These are phyloP conservation scores for Rhododendron molle DNA, from an alignment of 148 eudicot species.

Conservation along the genomic window DNA sequence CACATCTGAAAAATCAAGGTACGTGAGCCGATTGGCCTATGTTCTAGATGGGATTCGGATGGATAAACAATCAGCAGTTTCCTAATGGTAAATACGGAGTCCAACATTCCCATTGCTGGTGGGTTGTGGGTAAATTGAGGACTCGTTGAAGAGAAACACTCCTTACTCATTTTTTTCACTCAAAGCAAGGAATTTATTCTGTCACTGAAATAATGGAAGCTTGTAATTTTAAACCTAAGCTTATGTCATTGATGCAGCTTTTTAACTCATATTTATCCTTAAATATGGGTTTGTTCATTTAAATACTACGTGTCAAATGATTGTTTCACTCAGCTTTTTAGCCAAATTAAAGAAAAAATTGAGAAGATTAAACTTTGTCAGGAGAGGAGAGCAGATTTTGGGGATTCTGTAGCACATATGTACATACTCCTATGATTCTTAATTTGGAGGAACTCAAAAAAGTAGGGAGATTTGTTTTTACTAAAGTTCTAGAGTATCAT, in stretches of 20 bases:
- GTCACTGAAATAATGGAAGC: neutral
- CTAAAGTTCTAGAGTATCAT: neutral
- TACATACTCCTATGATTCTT: neutral
- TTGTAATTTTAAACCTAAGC: neutral
- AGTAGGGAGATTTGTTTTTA: neutral
- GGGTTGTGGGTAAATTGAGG: neutral
- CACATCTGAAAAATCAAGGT: neutral
- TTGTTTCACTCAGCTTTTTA: neutral
- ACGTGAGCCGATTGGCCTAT: neutral
- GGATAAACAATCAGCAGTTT: neutral
- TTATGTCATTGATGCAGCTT: neutral
- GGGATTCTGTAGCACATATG: neutral
- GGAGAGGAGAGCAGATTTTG: neutral
- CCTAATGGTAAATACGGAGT: neutral
- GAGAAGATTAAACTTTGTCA: neutral
- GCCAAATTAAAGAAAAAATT: neutral
- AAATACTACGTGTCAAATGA: neutral
- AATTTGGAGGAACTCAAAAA: neutral
- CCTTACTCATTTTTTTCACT: neutral
- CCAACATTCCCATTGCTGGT: neutral
- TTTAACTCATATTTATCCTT: neutral
- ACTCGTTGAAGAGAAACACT: too few species aligned
- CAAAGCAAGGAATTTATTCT: neutral
- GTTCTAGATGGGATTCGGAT: neutral
- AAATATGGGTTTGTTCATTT: neutral